These are phyloP conservation scores for Ascochyta rabiei DNA, from an alignment of 2,329 filamentous ascomycete species.

Conservation along the genomic window DNA sequence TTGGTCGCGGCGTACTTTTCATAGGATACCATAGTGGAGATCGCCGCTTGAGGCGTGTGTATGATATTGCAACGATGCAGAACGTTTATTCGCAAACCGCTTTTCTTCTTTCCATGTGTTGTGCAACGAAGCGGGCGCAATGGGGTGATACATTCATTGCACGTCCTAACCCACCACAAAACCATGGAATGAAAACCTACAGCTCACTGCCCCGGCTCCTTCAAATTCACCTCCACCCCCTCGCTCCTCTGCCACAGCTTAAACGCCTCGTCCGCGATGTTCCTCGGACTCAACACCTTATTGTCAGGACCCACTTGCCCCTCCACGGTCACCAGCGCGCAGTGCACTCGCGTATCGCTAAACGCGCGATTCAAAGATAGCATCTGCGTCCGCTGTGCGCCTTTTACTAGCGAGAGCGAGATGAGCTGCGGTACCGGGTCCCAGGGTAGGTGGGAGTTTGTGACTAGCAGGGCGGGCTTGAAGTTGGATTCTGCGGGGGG, in stretches of 20 bases:
- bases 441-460: conserved; percentile 56
- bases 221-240: conserved; percentile 50
- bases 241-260: conserved; percentile 50
- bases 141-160: too few species aligned
- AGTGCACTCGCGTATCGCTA: conserved; percentile 51
- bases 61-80: conserved; percentile 22
- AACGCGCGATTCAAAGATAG: conserved; percentile 53
- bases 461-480: conserved; percentile 58
- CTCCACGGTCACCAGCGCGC: conserved; percentile 55
- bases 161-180: neutral
- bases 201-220: conserved; percentile 18
- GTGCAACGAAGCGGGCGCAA: too few species aligned
- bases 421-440: conserved; percentile 57
- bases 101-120: too few species aligned
- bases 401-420: conserved; percentile 58
- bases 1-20: conserved; percentile 13
- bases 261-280: conserved; percentile 53
- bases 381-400: conserved; percentile 59
- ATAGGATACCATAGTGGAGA: conserved; percentile 14
- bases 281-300: conserved; percentile 52
- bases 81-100: neutral
- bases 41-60: conserved; percentile 16
- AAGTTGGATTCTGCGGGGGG: conserved; percentile 32
- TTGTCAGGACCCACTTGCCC: conserved; percentile 52
- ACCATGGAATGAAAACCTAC: too few species aligned